Evolutionary conservation across 192 early-diverging fungal genomes (phyloP), one percentile per base, ranked within the genome.

Genomic region (Entomortierella beljakovae): DNA sequence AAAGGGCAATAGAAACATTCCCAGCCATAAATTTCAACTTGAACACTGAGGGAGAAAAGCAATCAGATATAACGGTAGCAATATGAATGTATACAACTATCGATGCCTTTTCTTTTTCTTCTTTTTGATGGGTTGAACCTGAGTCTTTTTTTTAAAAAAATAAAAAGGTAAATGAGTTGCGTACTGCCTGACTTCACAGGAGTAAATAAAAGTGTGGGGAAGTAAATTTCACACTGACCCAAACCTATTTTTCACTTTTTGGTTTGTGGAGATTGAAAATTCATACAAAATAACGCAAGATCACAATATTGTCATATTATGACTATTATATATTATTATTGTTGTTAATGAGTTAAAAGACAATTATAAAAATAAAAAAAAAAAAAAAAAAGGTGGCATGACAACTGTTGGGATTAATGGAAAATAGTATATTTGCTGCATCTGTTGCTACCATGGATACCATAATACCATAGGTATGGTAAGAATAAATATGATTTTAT

Each of bases 251-350:
- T 69, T 69, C 57, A 35, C 32, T 60, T 69, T 69, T 71, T 64
- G 67, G 67, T 57, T 60, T 64, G 70, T 64, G 70, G 70, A 71
- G 70, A 71, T 71, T 71, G 70, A 71, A 71, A 71, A 70, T 31
- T 22, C 51, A 53, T 51, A 33, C 20, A 64, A 46, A 40, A 40
- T 13, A 32, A 16, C 25, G 31, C 26, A 31, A 54, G 29, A 54
- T 32, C 6, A n/a, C 52, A 28, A n/a, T n/a, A n/a, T n/a, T n/a
- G n/a, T n/a, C n/a, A n/a, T n/a, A n/a, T n/a, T n/a, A n/a, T n/a
- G n/a, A n/a, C n/a, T n/a, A n/a, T n/a, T n/a, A n/a, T n/a, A n/a
- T n/a, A n/a, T n/a, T n/a, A n/a, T n/a, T n/a, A 52, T 23, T 52
- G 6, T 52, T 52, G 22, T 23, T 52, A 6, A 16, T 52, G 40